Conservation (phyloP, 2,329 filamentous ascomycete genomes). For the Venturia carpophila region DNA sequence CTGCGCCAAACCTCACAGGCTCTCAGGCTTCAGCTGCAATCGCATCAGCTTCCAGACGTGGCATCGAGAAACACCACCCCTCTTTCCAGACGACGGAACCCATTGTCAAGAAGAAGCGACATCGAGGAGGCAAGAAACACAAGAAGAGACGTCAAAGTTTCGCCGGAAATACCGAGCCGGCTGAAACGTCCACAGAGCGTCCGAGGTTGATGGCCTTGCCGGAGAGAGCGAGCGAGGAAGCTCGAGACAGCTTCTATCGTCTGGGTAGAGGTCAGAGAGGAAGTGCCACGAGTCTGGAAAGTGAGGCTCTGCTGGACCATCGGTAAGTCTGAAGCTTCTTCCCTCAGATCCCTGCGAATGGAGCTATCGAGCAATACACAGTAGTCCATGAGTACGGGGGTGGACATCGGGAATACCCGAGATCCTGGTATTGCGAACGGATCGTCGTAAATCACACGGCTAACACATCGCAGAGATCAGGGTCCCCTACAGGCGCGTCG, state of each 20-base stretch:
- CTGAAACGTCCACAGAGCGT: background rate
- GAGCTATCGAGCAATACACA: background rate
- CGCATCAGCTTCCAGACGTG: slow-evolving; percentile 12
- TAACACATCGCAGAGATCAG: slow-evolving; percentile 29
- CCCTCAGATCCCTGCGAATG: background rate
- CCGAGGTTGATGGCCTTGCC: slow-evolving; percentile 6
- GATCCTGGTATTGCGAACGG: background rate
- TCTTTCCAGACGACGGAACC: background rate
- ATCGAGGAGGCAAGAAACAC: slow-evolving; percentile 16
- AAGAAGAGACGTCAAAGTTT: slow-evolving; percentile 15
- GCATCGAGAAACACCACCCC: background rate
- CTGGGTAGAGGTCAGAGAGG: slow-evolving; percentile 46
- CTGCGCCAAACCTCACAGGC: background rate
- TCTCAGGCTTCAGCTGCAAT: slow-evolving; percentile 3
- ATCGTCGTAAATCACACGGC: background rate
- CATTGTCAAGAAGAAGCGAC: slow-evolving; percentile 10
- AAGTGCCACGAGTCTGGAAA: slow-evolving; percentile 84
- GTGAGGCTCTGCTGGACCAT: slow-evolving; percentile 80
- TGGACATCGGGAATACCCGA: slow-evolving; percentile 10
- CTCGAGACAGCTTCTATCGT: slow-evolving; percentile 42
- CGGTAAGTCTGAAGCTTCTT: slow-evolving; percentile 43
- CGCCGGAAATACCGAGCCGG: background rate
- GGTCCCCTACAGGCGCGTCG: slow-evolving; percentile 34
- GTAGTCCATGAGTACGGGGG: background rate
- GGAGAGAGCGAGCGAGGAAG: slow-evolving; percentile 5